phyloP scores from a whole-genome alignment of 2,329 filamentous ascomycete species.

The Colletotrichum falcatum region DNA sequence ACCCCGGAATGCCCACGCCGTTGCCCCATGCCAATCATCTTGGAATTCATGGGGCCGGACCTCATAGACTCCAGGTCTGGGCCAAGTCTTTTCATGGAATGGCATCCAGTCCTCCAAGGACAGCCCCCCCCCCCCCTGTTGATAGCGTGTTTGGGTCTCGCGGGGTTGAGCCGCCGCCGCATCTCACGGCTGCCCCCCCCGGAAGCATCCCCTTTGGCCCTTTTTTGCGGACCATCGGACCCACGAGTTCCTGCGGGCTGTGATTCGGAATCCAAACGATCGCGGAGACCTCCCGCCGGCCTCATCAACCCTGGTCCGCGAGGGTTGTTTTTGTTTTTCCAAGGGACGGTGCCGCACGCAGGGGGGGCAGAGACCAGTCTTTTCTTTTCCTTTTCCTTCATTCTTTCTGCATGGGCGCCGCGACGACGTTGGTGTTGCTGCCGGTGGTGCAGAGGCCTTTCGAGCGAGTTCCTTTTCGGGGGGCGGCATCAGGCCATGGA shows the following conservation, averaged over 20 bases:
- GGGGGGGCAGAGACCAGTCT: slow-evolving; percentile 19
- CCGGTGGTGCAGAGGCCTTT: not conserved
- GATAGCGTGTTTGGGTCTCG: slow-evolving; percentile 36
- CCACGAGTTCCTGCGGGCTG: slow-evolving; percentile 24
- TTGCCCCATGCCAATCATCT: slow-evolving; percentile 2
- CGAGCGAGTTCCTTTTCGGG: slow-evolving; percentile 23
- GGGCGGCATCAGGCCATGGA: not conserved
- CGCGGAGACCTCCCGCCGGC: slow-evolving; percentile 20
- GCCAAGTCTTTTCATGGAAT: slow-evolving; percentile 22
- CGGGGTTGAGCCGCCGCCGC: slow-evolving; percentile 20
- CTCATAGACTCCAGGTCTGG: not conserved
- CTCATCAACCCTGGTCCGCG: slow-evolving; percentile 22
- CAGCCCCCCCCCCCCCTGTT: not conserved
- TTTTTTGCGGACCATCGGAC: not conserved
- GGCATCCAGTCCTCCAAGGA: slow-evolving; percentile 31
- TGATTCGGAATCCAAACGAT: slow-evolving; percentile 30
- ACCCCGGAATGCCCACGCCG: not conserved
- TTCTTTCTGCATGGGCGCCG: slow-evolving; percentile 14
- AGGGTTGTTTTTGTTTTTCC: slow-evolving; percentile 23
- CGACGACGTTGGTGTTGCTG: not conserved
- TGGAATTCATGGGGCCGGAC: slow-evolving; percentile 1
- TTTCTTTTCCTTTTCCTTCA: slow-evolving; percentile 3
- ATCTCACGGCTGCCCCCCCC: not conserved
- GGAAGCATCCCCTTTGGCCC: not conserved
- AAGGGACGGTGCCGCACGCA: slow-evolving; percentile 18